phyloP scores from a whole-genome alignment of 1,284 basidiomycete species.

The Apiotrichum gamsii region DNA sequence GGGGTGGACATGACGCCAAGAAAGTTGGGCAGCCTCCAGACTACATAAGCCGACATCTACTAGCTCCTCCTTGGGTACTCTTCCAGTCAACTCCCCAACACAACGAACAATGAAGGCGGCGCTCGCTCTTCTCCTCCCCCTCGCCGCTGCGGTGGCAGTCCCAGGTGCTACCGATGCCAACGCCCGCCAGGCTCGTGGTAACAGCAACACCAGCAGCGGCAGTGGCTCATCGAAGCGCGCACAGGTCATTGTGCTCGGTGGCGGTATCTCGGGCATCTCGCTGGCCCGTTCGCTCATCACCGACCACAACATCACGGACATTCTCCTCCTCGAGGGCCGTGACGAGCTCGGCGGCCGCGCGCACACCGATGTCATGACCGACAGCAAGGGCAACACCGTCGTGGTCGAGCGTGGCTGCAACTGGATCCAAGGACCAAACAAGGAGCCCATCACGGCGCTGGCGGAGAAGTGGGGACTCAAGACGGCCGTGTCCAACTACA shows the following conservation, averaged over 20 bases:
- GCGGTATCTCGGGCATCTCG: conserved; percentile 61
- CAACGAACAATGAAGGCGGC: no score
- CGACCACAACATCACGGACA: conserved; percentile 55
- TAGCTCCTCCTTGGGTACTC: no score
- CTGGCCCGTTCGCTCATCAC: conserved; percentile 58
- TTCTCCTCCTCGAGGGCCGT: conserved; percentile 59
- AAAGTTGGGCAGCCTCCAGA: no score
- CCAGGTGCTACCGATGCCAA: no score
- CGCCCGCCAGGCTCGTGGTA: not conserved
- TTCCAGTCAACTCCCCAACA: no score
- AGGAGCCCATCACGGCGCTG: conserved; percentile 49
- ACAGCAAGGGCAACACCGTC: conserved; percentile 33
- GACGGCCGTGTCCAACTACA: conserved; percentile 36
- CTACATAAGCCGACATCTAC: no score
- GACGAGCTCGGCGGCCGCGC: conserved; percentile 59
- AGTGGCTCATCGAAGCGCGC: no score
- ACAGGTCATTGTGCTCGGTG: conserved; percentile 55
- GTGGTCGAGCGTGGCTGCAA: conserved; percentile 61
- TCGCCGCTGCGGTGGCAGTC: no score
- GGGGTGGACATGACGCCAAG: no score
- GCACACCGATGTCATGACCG: conserved; percentile 49
- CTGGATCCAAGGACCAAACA: conserved; percentile 60
- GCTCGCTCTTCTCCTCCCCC: no score
- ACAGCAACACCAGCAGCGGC: not conserved
- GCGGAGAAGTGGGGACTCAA: conserved; percentile 56